Evolutionary conservation across 2,329 filamentous ascomycete species (phyloP), one percentile per base, ranked within the genome.

Genomic region (Camillea tinctor): DNA sequence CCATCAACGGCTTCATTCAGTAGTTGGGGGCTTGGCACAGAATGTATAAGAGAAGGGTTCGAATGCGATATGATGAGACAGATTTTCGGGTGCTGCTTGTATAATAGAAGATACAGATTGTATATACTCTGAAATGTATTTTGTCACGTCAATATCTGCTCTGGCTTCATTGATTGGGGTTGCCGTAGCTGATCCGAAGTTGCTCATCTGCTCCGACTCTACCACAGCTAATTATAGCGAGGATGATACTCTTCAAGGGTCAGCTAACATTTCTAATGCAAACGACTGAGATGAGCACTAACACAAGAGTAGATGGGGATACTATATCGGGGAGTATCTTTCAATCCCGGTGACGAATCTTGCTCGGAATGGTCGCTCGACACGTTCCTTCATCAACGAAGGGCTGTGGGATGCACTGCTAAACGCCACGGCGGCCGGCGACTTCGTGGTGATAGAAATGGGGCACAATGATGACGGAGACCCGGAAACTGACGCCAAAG

Each of bases 381-480:
- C 60, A 4, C 61, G 65, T 1, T 65, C 63, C 19, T 67, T 67
- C 59, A 68, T 68, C 26, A 64, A 60, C 51, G 60, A 67, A 52
- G 66, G 66, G 13, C 57, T 57, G n/a, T 67, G 66, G 66, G 30
- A 50, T 4, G 24, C 50, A 2, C 55, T 70, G 3, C 55, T 70
- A 15, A 50, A 56, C 4, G 36, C 53, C 2, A 66, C 62, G 4
- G n/a, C 22, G 6, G 21, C 56, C 20, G 65, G 66, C 3, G 65
- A 69, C 60, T 66, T 61, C 44, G 66, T 70, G 1, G 20, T 70
- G 11, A 68, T 69, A 26, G 68, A 70, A 55, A 69, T 69, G 65
- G 67, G 68, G 53, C 68, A 69, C 56, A 69, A 70, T 54, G 68
- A 70, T 56, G 65, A 68, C 23, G 68, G 60, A 2, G 68, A 69